Conservation (phyloP, 2,329 filamentous ascomycete species). For the Aspergillus luchuensis region DNA sequence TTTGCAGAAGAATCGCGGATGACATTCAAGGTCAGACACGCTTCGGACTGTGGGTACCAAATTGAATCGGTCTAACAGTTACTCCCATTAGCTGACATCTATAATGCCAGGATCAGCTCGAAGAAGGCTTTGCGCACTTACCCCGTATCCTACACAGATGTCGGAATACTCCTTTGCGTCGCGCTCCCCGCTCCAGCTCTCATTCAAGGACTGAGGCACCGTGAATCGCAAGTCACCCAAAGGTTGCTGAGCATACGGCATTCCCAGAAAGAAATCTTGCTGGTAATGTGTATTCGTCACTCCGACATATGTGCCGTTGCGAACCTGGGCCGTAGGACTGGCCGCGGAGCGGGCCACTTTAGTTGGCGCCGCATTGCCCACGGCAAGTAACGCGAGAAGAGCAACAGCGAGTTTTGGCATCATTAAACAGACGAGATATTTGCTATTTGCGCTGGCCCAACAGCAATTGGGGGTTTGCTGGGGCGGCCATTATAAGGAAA, state of each 20-base stretch:
- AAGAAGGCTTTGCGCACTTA: slow-evolving; percentile 26
- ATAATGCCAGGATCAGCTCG: background rate
- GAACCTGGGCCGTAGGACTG: slow-evolving; percentile 36
- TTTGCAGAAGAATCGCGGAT: slow-evolving; percentile 51
- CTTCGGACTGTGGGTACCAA: slow-evolving; percentile 49
- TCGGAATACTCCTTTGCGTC: slow-evolving; percentile 50
- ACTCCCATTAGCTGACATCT: background rate
- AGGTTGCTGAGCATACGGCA: slow-evolving; percentile 61
- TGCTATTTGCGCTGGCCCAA: background rate
- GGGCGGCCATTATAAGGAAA: slow-evolving; percentile 2
- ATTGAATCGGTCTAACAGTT: slow-evolving; percentile 35
- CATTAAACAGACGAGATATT: background rate
- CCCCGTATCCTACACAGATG: slow-evolving; percentile 56
- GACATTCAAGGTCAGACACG: slow-evolving; percentile 65
- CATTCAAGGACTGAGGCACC: slow-evolving; percentile 53
- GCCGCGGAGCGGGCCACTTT: slow-evolving; percentile 25
- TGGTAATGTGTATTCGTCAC: slow-evolving; percentile 42
- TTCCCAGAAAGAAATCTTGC: slow-evolving; percentile 57
- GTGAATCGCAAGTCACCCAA: slow-evolving; percentile 57
- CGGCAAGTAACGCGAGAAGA: slow-evolving; percentile 6
- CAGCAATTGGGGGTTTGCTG: background rate
- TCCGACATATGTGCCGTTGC: slow-evolving; percentile 54
- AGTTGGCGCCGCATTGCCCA: slow-evolving; percentile 26
- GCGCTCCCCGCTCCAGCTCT: slow-evolving; percentile 44
- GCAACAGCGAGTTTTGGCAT: slow-evolving; percentile 1